Conservation (phyloP, 2,329 filamentous ascomycete genomes). For the Colletotrichum tamarilloi region DNA sequence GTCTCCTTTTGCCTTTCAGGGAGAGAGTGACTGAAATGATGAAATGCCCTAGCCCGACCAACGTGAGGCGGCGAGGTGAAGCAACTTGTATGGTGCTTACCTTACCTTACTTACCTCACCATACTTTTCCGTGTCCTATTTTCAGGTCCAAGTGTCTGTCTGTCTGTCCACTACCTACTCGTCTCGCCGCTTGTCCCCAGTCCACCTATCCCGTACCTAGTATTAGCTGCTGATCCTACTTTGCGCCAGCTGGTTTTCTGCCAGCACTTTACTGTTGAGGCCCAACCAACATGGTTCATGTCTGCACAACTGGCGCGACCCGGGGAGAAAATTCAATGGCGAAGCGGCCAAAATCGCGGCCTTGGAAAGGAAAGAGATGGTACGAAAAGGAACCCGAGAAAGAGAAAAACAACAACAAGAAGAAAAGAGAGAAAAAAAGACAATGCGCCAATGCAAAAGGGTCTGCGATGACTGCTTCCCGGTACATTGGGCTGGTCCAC, state of each 20-base stretch:
- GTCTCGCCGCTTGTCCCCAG: neutral
- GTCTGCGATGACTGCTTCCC: neutral
- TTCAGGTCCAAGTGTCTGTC: neutral
- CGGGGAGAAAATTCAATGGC: neutral
- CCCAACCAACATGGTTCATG: neutral
- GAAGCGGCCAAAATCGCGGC: neutral
- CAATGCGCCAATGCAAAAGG: neutral
- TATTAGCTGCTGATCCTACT: constrained; percentile 8
- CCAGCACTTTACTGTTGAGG: neutral
- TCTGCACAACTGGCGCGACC: neutral
- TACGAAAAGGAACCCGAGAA: neutral
- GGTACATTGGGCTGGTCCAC: constrained; percentile 23
- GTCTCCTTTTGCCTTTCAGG: constrained; percentile 18
- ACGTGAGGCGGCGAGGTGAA: neutral
- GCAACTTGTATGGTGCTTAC: neutral
- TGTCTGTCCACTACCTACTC: neutral
- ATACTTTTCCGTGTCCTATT: neutral
- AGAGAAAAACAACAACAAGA: neutral
- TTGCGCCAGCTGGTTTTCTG: neutral
- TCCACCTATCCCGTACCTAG: neutral
- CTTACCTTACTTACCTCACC: neutral
- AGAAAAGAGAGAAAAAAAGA: neutral
- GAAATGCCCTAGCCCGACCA: neutral
- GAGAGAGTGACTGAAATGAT: neutral
- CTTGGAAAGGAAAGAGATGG: neutral